Evolutionary conservation across 2,329 filamentous ascomycete species (phyloP).

Genomic region (Raffaelea ambrosiae): DNA sequence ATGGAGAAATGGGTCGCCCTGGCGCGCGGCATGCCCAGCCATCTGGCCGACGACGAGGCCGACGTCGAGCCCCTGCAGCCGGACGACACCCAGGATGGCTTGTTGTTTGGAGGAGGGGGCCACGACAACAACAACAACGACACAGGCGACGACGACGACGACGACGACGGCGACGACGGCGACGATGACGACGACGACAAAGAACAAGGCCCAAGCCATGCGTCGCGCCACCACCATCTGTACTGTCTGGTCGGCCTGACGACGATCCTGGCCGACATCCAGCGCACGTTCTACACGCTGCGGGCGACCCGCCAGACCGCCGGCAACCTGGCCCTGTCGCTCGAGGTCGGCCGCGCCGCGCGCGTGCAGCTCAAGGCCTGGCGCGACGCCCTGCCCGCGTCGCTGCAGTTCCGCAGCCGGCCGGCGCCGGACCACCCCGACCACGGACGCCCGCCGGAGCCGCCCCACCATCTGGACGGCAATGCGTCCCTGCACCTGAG

Average conservation of each 20-base stretch:
- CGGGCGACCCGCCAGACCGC: constrained; percentile 19
- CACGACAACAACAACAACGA: no score
- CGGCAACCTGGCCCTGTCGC: constrained; percentile 19
- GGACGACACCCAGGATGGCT: constrained; percentile 17
- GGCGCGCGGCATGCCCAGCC: constrained; percentile 23
- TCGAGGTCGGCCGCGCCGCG: constrained; percentile 19
- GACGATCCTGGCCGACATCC: constrained; percentile 22
- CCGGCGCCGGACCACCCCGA: neutral
- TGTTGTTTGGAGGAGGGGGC: neutral
- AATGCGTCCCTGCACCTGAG: constrained; percentile 22
- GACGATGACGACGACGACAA: neutral
- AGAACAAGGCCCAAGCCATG: neutral
- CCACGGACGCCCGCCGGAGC: no score
- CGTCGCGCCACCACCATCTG: constrained; percentile 16
- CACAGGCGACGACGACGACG: neutral
- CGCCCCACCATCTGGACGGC: constrained; percentile 15
- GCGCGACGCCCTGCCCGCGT: constrained; percentile 20
- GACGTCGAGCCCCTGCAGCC: constrained; percentile 19
- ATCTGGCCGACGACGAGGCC: no score
- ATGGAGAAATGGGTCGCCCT: constrained; percentile 26
- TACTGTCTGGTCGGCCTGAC: constrained; percentile 20
- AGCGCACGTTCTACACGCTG: constrained; percentile 21
- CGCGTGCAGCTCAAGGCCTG: constrained; percentile 20
- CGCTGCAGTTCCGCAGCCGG: constrained; percentile 2
- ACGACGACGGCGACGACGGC: neutral